Evolutionary conservation across 768 basidiomycete species (phyloP).

Genomic region (Hirschioporus abietinus): DNA sequence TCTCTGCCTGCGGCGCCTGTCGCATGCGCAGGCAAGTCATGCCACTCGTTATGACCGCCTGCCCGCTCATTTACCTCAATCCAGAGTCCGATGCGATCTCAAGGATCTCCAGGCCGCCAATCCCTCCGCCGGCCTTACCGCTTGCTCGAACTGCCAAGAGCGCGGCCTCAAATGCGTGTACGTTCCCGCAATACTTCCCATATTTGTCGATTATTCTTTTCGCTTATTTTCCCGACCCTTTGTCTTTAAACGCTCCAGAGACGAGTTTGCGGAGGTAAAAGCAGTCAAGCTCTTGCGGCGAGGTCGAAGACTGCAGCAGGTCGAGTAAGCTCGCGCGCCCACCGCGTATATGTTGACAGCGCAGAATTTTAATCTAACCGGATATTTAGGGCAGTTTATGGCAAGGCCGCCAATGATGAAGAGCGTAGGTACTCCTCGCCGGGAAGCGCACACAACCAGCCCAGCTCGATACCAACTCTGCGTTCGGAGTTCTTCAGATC

Average conservation of each 20-base stretch:
- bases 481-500: slow-evolving; percentile 78
- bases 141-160: slow-evolving; percentile 88
- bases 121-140: slow-evolving; percentile 39
- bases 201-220: slow-evolving; percentile 1
- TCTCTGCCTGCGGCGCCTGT: slow-evolving; percentile 92
- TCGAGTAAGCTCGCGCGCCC: slow-evolving; percentile 51
- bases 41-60: slow-evolving; percentile 11
- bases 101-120: slow-evolving; percentile 67
- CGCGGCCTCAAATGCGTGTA: slow-evolving; percentile 92
- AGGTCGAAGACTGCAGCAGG: slow-evolving; percentile 76
- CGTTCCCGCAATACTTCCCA: slow-evolving; percentile 27
- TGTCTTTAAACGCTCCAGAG: slow-evolving; percentile 41
- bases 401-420: slow-evolving; percentile 52
- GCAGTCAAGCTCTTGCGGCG: slow-evolving; percentile 80
- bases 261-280: slow-evolving; percentile 89
- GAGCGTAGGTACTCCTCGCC: slow-evolving; percentile 21
- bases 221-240: slow-evolving; percentile 5
- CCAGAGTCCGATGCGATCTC: slow-evolving; percentile 88
- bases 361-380: slow-evolving; percentile 1
- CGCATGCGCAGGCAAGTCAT: slow-evolving; percentile 69
- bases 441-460: slow-evolving; percentile 31
- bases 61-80: neutral
- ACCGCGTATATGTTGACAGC: neutral
- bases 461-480: slow-evolving; percentile 64
- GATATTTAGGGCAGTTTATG: slow-evolving; percentile 35